Evolutionary conservation across 2,329 filamentous ascomycete species (phyloP).

Genomic region (Coniella lustricola): DNA sequence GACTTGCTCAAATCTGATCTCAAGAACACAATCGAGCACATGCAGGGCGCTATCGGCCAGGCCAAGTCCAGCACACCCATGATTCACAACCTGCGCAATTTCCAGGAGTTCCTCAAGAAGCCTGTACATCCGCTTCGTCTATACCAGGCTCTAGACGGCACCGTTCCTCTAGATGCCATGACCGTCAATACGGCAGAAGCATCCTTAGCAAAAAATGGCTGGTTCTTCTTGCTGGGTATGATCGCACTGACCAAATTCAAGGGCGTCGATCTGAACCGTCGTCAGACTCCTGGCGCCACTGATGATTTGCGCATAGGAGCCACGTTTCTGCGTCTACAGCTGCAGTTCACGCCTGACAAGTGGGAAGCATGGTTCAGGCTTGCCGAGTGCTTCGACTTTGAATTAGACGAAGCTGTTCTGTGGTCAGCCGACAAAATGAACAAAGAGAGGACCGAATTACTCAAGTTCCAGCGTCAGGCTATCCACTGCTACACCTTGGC

Average conservation of each 20-base stretch:
- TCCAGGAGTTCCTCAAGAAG: conserved; percentile 73
- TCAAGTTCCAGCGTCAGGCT: conserved; percentile 68
- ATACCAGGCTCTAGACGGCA: conserved; percentile 73
- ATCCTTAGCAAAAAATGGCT: conserved; percentile 70
- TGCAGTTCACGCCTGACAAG: conserved; percentile 72
- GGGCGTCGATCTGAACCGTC: conserved; percentile 60
- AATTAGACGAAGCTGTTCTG: conserved; percentile 77
- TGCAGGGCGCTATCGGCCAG: conserved; percentile 78
- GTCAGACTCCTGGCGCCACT: conserved; percentile 69
- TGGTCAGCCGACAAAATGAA: conserved; percentile 92
- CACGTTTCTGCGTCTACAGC: conserved; percentile 70
- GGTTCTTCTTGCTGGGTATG: conserved; percentile 88
- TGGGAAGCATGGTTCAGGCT: conserved; percentile 92
- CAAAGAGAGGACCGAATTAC: conserved; percentile 67
- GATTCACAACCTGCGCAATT: conserved; percentile 79
- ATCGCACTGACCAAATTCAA: conserved; percentile 82
- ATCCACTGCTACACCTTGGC: conserved; percentile 72
- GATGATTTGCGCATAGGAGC: conserved; percentile 79
- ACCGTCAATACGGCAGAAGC: conserved; percentile 63
- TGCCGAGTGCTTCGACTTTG: conserved; percentile 80
- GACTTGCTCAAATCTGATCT: conserved; percentile 88
- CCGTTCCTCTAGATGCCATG: conserved; percentile 66
- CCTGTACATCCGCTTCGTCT: conserved; percentile 76
- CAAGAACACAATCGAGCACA: conserved; percentile 83
- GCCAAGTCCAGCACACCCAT: conserved; percentile 74